Base-by-base conservation (phyloP, 345 rosid species). In the Raphanus sativus region DNA sequence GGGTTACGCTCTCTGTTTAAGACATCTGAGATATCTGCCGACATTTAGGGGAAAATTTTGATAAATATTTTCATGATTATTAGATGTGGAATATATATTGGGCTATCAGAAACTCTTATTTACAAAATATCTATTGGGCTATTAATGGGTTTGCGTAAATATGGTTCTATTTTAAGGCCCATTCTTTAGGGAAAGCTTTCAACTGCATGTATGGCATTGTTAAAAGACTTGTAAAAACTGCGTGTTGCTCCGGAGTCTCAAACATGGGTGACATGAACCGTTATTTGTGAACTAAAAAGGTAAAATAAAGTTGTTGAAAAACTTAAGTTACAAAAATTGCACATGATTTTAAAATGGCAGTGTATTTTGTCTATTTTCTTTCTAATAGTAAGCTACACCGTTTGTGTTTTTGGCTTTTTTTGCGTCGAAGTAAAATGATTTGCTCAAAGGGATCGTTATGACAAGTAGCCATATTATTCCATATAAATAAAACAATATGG, bases 251-350 rank as follows among this genome's bases (percentile, higher is more conserved):
- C 3, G 2, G n/a, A 48, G 2, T 29, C 8, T 38, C 40, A 45
- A 50, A 56, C 60, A 48, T 50, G 76, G n/a, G 33, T 67, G 78
- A 67, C 58, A 42, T 42, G 26, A 66, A 30, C 45, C 48, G 13
- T 67, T 40, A 17, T 30, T 38, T 75, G 7, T 25, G 38, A 25
- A 3, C 33, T 21, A 21, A 21, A 21, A 21, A 21, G 21, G 21
- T 21, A 21, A 21, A 21, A 21, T 21, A 21, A 7, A 30, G 33
- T 3, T 30, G 33, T 30, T 30, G 33, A 21, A 21, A 21, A 21
- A 21, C 21, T 21, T 21, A 21, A 21, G 21, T 21, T 21, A 21
- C 21, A 21, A 21, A 21, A 21, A 21, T 21, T 21, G 21, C 33
- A 30, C 70, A 62, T 63, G 34, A 32, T 64, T 21, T 16, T 16